These are phyloP conservation scores for Puccinellia tenuiflora DNA, from an alignment of 176 grass and related monocot genomes.

Conservation along the genomic window DNA sequence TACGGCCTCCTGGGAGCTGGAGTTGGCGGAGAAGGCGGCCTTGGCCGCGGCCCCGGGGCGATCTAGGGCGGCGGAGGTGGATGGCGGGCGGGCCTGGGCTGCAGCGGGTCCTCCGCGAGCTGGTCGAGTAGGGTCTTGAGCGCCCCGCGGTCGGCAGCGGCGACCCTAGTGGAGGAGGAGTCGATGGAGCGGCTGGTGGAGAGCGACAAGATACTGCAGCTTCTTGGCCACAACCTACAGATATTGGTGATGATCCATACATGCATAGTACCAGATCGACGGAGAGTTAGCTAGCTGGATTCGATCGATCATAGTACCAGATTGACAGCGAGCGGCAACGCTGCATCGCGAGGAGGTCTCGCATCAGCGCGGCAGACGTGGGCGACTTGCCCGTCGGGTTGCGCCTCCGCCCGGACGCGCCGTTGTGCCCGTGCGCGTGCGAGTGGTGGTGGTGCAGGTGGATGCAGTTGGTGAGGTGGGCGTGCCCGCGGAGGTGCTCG, in stretches of 20 bases:
- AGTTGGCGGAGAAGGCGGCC: constrained; percentile 37
- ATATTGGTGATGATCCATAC: too few relatives aligned
- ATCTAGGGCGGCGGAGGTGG: not conserved
- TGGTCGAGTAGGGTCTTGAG: constrained; percentile 71
- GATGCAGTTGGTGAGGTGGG: constrained; percentile 80
- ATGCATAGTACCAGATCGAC: too few relatives aligned
- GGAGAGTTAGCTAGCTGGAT: too few relatives aligned
- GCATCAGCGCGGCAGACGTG: constrained; percentile 52
- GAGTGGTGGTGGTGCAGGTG: constrained; percentile 75
- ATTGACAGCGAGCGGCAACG: constrained; percentile 67
- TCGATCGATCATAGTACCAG: too few relatives aligned
- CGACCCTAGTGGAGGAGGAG: constrained; percentile 42
- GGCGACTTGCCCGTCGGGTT: constrained; percentile 29
- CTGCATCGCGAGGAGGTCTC: constrained; percentile 80
- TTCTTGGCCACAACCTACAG: too few relatives aligned
- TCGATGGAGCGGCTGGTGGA: constrained; percentile 72
- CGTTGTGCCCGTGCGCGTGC: too few relatives aligned
- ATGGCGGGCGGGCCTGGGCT: constrained; percentile 15
- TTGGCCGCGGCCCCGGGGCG: constrained; percentile 11
- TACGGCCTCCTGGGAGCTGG: constrained; percentile 59
- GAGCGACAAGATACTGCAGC: too few relatives aligned
- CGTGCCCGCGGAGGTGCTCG: constrained; percentile 53
- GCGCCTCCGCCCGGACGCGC: constrained; percentile 35
- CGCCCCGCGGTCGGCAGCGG: constrained; percentile 25
- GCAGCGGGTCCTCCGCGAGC: constrained; percentile 41